Base-by-base conservation (phyloP, 441 rosid genomes). In the Eutrema salsugineum region DNA sequence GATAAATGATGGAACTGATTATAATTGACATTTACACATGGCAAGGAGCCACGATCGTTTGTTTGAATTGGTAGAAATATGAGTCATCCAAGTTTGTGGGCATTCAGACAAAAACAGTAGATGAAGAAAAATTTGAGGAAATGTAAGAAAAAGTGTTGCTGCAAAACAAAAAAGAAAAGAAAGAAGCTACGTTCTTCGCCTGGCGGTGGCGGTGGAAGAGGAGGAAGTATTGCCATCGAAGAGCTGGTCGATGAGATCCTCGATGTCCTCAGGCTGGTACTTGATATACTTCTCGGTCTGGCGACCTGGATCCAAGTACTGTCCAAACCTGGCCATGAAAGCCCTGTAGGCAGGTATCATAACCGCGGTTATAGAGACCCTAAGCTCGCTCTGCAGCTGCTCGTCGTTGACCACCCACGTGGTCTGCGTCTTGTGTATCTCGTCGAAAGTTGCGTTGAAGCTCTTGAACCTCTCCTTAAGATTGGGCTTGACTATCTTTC, bases 281-380 rank as follows among this genome's bases (percentile, higher is more conserved):
- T 95, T 95, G 6, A 95, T 63, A 71, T 95, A 95, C 91, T 92
- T 92, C 81, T 89, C 96, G 3, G 87, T 66, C 70, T 95, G 99
- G 72, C 98, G 89, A 44, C 99, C 99, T 0, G 91, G 83, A 51
- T 86, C 85, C 35, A 95, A 81, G 36, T 79, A 79, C 81, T 88
- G 96, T 0, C 86, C 68, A 63, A 89, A 91, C 81, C 98, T 84
- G 15, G 90, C 98, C 76, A 91, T 38, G 63, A 94, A 94, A 5
- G 97, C 88, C 60, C 99, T 69, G 60, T 95, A 95, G 0, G 99
- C 99, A 0, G 98, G 98, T 30, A 84, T 89, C 32, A 95, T 82
- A 32, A 95, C 84, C 0, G 93, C 89, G 0, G 91, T 73, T 70
- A 94, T 86, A 0, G 98, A 92, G n/a, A 92, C 89, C 77, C 99